Evolutionary conservation across 164 flowering plant genomes (phyloP).

Genomic region (Aristolochia fimbriata): DNA sequence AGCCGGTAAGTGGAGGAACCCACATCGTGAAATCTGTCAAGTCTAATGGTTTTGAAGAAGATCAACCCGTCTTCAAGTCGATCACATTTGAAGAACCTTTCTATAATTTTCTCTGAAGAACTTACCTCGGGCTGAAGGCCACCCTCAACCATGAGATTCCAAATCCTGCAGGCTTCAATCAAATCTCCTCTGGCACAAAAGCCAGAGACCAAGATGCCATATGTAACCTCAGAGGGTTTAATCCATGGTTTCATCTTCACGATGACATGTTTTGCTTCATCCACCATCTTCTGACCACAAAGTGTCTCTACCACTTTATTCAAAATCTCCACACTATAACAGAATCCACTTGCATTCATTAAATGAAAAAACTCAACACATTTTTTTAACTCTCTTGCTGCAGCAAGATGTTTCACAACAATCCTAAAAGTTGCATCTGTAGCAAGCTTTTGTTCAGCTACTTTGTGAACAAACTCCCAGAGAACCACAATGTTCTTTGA

Average conservation of each 20-base stretch:
- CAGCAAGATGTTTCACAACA: constrained; percentile 47
- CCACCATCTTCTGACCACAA: constrained; percentile 45
- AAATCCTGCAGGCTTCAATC: constrained; percentile 69
- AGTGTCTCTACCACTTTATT: constrained; percentile 51
- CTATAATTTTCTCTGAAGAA: constrained; percentile 52
- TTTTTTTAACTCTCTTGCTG: constrained; percentile 69
- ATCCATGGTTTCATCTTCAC: constrained; percentile 46
- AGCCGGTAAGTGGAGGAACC: constrained; percentile 56
- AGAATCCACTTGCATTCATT: constrained; percentile 44
- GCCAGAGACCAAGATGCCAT: constrained; percentile 48
- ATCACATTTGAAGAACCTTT: constrained; percentile 58
- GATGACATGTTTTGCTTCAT: constrained; percentile 58
- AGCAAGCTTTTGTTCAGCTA: constrained; percentile 31
- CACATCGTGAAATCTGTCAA: constrained; percentile 32
- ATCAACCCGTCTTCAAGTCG: constrained; percentile 50
- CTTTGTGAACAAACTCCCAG: constrained; percentile 43
- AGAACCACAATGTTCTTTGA: constrained; percentile 58
- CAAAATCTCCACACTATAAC: constrained; percentile 43
- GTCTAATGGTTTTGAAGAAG: constrained; percentile 46
- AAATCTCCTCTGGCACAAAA: constrained; percentile 66
- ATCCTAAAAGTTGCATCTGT: constrained; percentile 46
- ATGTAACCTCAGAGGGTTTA: constrained; percentile 44
- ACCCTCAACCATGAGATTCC: constrained; percentile 77
- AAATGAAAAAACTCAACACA: constrained; percentile 76
- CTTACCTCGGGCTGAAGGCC: constrained; percentile 49